These are phyloP conservation scores for Penicillium cinerascens DNA, from an alignment of 495 filamentous ascomycete genomes.

Conservation along the genomic window DNA sequence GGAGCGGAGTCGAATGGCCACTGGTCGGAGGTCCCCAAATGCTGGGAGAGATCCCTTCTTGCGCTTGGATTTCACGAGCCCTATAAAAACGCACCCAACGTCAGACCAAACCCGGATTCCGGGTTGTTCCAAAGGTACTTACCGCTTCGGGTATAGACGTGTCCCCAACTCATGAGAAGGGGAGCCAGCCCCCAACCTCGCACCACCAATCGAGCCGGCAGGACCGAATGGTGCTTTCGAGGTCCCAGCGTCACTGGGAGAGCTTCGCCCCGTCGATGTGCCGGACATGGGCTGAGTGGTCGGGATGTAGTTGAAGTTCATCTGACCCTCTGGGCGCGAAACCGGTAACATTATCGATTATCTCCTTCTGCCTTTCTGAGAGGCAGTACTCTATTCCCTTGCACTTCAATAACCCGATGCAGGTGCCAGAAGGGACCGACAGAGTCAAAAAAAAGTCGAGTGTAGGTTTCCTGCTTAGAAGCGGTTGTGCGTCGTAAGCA, in stretches of 20 bases:
- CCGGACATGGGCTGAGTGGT: slow-evolving; percentile 75
- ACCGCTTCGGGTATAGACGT: slow-evolving; percentile 90
- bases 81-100: slow-evolving; percentile 39
- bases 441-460: slow-evolving; percentile 7
- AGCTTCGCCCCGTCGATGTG: slow-evolving; percentile 82
- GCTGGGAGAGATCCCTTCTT: slow-evolving; percentile 83
- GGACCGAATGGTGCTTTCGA: slow-evolving; percentile 74
- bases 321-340: slow-evolving; percentile 60
- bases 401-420: slow-evolving; percentile 12
- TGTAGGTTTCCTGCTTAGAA: slow-evolving; percentile 9
- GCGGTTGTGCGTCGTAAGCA: slow-evolving; percentile 9
- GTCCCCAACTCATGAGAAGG: slow-evolving; percentile 86
- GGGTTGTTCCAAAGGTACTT: slow-evolving; percentile 28
- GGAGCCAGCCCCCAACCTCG: slow-evolving; percentile 90
- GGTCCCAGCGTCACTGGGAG: slow-evolving; percentile 73
- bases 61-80: slow-evolving; percentile 93
- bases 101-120: slow-evolving; percentile 9
- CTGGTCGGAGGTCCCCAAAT: slow-evolving; percentile 95
- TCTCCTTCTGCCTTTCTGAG: slow-evolving; percentile 23
- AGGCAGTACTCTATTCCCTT: slow-evolving; percentile 24
- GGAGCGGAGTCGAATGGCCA: slow-evolving; percentile 90
- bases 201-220: slow-evolving; percentile 65
- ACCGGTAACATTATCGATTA: slow-evolving; percentile 84
- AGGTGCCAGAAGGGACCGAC: slow-evolving; percentile 10
- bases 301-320: slow-evolving; percentile 75